These are phyloP conservation scores for Beta corolliflora DNA, from an alignment of 179 eudicot species.

Conservation along the genomic window DNA sequence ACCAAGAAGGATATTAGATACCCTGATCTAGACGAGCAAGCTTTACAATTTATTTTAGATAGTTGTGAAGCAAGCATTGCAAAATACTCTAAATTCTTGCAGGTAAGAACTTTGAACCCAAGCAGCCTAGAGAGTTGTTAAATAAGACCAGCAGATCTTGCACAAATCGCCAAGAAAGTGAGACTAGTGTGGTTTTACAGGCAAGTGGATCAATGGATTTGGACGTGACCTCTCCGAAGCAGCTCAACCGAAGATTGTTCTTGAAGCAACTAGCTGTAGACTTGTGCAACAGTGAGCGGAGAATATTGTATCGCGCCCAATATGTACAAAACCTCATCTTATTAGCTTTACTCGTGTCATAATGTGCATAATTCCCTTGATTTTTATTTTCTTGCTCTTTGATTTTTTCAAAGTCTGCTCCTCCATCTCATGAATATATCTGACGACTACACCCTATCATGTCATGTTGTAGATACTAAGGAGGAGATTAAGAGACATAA, in stretches of 20 bases:
- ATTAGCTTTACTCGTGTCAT: not conserved
- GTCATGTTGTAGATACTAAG: conserved; percentile 67
- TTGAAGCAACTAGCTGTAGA: conserved; percentile 92
- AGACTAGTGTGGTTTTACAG: conserved; percentile 31
- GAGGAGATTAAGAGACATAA: conserved; percentile 78
- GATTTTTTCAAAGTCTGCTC: not conserved
- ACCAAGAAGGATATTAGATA: conserved; percentile 63
- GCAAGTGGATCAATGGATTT: conserved; percentile 95
- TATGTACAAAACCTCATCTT: conserved; percentile 46
- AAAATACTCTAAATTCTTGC: conserved; percentile 82
- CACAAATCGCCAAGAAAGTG: not conserved
- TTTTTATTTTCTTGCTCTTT: not conserved
- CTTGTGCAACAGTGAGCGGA: conserved; percentile 80
- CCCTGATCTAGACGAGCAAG: conserved; percentile 81
- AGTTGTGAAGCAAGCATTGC: conserved; percentile 82
- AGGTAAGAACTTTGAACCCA: conserved; percentile 39
- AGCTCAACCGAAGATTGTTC: conserved; percentile 78
- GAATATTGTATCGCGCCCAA: conserved; percentile 88
- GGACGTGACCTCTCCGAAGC: conserved; percentile 96
- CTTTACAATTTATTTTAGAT: conserved; percentile 73
- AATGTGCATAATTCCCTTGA: not conserved
- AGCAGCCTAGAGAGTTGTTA: not conserved
- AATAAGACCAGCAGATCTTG: not conserved
- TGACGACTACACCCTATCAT: not conserved
- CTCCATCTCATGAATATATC: not conserved